Evolutionary conservation across 176 grass and related monocot genomes (phyloP), one percentile per base, ranked within the genome.

Genomic region (Eremochloa ophiuroides): DNA sequence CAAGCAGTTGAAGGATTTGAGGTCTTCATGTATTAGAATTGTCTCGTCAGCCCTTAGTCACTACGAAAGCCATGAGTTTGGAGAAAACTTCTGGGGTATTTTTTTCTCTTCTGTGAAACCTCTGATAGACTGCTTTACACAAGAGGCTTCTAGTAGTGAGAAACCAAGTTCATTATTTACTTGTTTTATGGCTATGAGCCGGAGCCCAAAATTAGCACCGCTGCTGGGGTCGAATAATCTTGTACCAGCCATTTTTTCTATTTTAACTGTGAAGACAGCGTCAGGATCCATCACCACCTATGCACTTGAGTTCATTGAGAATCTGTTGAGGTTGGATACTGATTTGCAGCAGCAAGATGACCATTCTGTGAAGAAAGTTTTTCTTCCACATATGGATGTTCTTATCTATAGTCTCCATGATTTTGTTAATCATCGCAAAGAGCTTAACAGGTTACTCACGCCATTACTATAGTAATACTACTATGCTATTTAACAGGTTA

Each of bases 131-230:
- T 93, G 81, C 84, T 98, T 98, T 61, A 94, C 90, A 78, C 83
- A 91, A 67, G 95, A 95, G 78, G 90, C 90, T 89, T 82, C 88
- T 37, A 98, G 95, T 67, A 94, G 92, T 76, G 92, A 89, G 83
- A 95, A 89, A 47, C 92, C 92, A 69, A 95, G 92, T 59, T 94
- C 92, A 67, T 87, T 94, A 85, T 94, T 98, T 80, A 87, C 84
- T 17, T 98, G 95, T 63, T 98, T 98, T 78, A 89, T 98, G 72
- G 71, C 82, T 48, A 98, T 98, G 92, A 98, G 92, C 74, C 82
- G 78, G 79, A 98, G 79, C 86, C 81, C 88, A 82, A 89, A 62
- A 71, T 61, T 98, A 88, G 86, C 88, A 83, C 64, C 84, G 35
- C 62, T 98, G 55, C 66, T 98, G 55, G 86, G 50, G 51, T 85